Base-by-base conservation (phyloP, 257 asterid genomes). In the Fraxinus pennsylvanica region DNA sequence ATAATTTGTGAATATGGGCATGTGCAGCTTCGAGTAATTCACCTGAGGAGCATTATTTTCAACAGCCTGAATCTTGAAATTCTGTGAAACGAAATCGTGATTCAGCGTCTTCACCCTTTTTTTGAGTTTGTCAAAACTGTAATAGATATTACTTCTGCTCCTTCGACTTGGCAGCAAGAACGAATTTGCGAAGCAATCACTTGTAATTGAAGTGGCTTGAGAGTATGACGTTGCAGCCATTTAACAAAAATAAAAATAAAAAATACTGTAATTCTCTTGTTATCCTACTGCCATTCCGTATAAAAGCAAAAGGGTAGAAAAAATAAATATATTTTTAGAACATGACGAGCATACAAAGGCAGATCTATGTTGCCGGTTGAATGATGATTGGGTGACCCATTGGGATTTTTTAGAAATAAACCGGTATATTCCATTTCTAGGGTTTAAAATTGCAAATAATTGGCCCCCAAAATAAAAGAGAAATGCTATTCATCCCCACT, bases 51-150 rank as follows among this genome's bases (percentile, higher is more conserved):
- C 79, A 32, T 73, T 79, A 67, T 75, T 80, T 75, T 80, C 35
- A 59, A 87, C 76, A 47, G 84, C 87, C 70, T 41, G 81, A 67
- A 45, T 75, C 86, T 76, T 79, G 80, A 84, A 76, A 74, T 74
- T 78, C 43, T 39, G 77, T 33, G 81, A 63, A 19, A 61, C 73
- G 75, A 72, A 63, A 66, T 78, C 81, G 73, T 76, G 73, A 69
- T 76, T 81, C 78, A 14, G 39, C 5, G 29, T 21, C 1, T 27
- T 47, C 47, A 27, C 68, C 81, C 85, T 74, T 77, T 61, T 81
- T 75, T 57, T 75, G 83, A 77, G 77, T 59, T 72, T 43, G 45
- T 21, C 63, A 73, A 73, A 54, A 54, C 72, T 1, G 69, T 27
- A 67, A 74, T 65, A 27, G 29, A 6, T 29, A 21, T 68, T 35